phyloP scores from a whole-genome alignment of 306 rosid species.

The Trifolium repens region DNA sequence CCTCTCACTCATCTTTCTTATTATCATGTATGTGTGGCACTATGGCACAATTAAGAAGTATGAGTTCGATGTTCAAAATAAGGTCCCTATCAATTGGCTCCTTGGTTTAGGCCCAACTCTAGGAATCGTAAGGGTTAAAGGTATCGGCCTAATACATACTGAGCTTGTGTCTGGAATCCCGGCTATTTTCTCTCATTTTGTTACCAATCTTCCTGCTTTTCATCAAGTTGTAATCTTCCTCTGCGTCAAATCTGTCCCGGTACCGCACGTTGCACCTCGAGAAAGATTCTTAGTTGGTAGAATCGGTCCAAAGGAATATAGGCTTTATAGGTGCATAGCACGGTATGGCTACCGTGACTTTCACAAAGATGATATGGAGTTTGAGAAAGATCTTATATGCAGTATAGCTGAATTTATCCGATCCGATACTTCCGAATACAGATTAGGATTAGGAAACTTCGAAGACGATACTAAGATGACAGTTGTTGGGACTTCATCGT shows the following conservation, averaged over 20 bases:
- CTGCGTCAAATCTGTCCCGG: conserved; percentile 93
- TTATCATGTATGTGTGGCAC: conserved; percentile 93
- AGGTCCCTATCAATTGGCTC: conserved; percentile 96
- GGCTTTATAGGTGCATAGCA: conserved; percentile 92
- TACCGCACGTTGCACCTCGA: conserved; percentile 86
- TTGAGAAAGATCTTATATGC: conserved; percentile 86
- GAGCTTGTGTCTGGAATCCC: conserved; percentile 97
- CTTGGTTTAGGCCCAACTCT: conserved; percentile 76
- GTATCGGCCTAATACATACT: conserved; percentile 93
- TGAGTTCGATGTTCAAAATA: conserved; percentile 91
- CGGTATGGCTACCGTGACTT: conserved; percentile 90
- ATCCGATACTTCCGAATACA: conserved; percentile 58
- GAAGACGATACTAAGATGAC: conserved; percentile 77
- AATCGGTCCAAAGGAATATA: conserved; percentile 93
- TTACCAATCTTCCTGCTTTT: conserved; percentile 95
- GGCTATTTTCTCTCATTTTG: conserved; percentile 96
- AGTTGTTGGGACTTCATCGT: conserved; percentile 83
- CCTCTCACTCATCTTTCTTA: conserved; percentile 83
- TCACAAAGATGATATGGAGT: conserved; percentile 86
- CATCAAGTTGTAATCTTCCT: conserved; percentile 97
- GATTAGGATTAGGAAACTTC: conserved; percentile 41
- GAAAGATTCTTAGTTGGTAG: conserved; percentile 97
- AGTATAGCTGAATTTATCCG: conserved; percentile 86
- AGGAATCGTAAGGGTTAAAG: conserved; percentile 90
- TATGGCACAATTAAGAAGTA: conserved; percentile 91